Conservation (phyloP, 352 stramenopile genomes). For the Phytophthora pisi region DNA sequence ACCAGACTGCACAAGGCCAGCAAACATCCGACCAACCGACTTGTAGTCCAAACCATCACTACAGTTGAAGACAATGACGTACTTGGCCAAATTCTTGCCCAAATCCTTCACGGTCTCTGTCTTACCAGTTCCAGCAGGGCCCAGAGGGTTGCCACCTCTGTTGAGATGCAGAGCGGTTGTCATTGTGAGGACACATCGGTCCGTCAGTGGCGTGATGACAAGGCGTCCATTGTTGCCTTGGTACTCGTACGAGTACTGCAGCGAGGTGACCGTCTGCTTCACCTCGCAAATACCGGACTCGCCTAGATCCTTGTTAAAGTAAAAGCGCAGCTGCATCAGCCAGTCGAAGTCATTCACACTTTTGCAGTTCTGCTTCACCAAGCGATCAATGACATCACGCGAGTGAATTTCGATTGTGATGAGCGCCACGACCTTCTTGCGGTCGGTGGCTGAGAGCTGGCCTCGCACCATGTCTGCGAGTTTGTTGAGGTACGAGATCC, state of each 20-base stretch:
- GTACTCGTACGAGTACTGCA: conserved; percentile 90
- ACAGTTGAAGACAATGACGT: conserved; percentile 96
- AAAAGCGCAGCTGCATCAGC: conserved; percentile 90
- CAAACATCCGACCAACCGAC: conserved; percentile 93
- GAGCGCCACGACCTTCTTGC: conserved; percentile 96
- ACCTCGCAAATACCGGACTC: conserved; percentile 86
- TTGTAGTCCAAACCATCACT: conserved; percentile 96
- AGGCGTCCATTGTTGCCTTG: conserved; percentile 89
- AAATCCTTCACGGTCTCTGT: conserved; percentile 96
- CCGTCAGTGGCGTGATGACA: conserved; percentile 93
- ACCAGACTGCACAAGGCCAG: conserved; percentile 91
- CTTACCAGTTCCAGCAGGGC: conserved; percentile 93
- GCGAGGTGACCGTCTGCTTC: conserved; percentile 84
- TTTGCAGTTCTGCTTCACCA: conserved; percentile 94
- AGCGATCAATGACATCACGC: conserved; percentile 94
- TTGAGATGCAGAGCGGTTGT: conserved; percentile 93
- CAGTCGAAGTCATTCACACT: conserved; percentile 93
- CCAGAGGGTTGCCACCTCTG: conserved; percentile 90
- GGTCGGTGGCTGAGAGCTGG: conserved; percentile 87
- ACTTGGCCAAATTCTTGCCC: conserved; percentile 94
- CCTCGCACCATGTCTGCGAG: conserved; percentile 94
- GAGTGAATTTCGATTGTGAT: conserved; percentile 98
- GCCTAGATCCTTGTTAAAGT: conserved; percentile 86
- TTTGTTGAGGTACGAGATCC: conserved; percentile 93
- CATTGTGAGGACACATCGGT: conserved; percentile 94